phyloP scores from a whole-genome alignment of 768 basidiomycete species.

The Pisolithus microcarpus region DNA sequence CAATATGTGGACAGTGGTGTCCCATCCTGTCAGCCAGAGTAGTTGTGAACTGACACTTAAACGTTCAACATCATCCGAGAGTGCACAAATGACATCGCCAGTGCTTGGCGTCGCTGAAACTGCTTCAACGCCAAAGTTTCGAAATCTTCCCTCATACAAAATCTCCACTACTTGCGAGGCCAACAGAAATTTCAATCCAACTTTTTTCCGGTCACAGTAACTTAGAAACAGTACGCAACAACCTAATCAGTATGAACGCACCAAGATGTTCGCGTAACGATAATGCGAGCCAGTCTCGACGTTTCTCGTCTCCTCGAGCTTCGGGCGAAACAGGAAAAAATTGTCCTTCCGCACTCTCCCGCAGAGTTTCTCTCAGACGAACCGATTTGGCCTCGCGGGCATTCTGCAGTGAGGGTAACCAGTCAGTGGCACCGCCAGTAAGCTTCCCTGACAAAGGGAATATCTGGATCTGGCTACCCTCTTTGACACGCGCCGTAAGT shows the following conservation, averaged over 20 bases:
- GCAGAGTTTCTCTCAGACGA: conserved; percentile 43
- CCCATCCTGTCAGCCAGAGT: conserved; percentile 66
- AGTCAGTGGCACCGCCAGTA: conserved; percentile 32
- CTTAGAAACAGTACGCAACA: conserved; percentile 1
- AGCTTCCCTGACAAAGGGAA: conserved; percentile 38
- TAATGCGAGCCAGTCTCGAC: conserved; percentile 61
- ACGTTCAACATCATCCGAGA: conserved; percentile 36
- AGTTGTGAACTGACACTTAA: conserved; percentile 39
- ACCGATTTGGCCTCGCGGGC: conserved; percentile 47
- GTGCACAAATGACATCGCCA: conserved; percentile 19
- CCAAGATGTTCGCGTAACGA: conserved; percentile 63
- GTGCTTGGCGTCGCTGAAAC: conserved; percentile 29
- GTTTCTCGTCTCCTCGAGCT: conserved; percentile 25
- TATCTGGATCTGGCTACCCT: conserved; percentile 43
- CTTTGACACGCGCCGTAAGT: conserved; percentile 51
- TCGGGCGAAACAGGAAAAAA: conserved; percentile 15
- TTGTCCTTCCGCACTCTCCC: conserved; percentile 8
- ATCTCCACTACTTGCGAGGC: conserved; percentile 55
- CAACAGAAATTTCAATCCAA: conserved; percentile 66
- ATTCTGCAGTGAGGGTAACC: conserved; percentile 44
- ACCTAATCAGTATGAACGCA: conserved; percentile 24
- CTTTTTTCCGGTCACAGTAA: conserved; percentile 30
- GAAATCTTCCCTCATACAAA: conserved; percentile 51
- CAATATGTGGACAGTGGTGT: conserved; percentile 46
- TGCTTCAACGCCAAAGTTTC: conserved; percentile 49